Conservation (phyloP, 208 protist genomes). For the Leishmania guyanensis region DNA sequence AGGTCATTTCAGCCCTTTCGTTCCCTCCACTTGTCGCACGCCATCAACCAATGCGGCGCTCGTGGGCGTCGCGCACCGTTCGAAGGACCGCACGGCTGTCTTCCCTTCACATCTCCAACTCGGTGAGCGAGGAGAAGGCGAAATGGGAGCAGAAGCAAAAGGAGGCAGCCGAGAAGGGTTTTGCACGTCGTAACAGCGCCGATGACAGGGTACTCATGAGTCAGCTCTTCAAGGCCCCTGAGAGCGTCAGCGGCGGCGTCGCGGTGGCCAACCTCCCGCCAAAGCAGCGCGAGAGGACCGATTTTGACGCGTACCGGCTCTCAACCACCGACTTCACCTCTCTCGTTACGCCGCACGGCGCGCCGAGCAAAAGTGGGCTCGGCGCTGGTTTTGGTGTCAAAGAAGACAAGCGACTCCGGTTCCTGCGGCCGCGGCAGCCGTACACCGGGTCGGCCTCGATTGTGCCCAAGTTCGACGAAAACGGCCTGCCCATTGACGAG, state of each 20-base stretch:
- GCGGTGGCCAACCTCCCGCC: constrained; percentile 69
- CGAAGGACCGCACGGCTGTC: constrained; percentile 7
- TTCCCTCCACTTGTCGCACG: neutral
- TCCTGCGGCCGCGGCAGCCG: constrained; percentile 68
- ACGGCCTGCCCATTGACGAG: constrained; percentile 74
- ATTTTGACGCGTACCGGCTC: constrained; percentile 76
- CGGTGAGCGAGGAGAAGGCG: constrained; percentile 36
- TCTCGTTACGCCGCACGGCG: constrained; percentile 66
- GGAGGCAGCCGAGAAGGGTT: constrained; percentile 57
- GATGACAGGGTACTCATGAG: constrained; percentile 68
- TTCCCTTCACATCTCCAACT: constrained; percentile 27
- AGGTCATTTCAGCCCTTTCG: neutral
- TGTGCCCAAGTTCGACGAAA: constrained; percentile 64
- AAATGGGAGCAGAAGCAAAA: constrained; percentile 43
- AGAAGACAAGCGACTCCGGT: constrained; percentile 84
- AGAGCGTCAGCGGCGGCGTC: constrained; percentile 48
- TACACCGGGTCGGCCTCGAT: constrained; percentile 47
- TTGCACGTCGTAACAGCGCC: constrained; percentile 51
- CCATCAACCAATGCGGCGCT: constrained; percentile 14
- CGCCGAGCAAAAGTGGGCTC: constrained; percentile 45
- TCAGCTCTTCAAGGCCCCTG: constrained; percentile 41
- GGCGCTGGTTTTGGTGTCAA: constrained; percentile 82
- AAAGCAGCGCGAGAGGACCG: constrained; percentile 43
- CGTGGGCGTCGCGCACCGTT: neutral
- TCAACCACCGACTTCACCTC: constrained; percentile 85